phyloP scores from a whole-genome alignment of 306 rosid genomes.

The Vachellia pachyceras region DNA sequence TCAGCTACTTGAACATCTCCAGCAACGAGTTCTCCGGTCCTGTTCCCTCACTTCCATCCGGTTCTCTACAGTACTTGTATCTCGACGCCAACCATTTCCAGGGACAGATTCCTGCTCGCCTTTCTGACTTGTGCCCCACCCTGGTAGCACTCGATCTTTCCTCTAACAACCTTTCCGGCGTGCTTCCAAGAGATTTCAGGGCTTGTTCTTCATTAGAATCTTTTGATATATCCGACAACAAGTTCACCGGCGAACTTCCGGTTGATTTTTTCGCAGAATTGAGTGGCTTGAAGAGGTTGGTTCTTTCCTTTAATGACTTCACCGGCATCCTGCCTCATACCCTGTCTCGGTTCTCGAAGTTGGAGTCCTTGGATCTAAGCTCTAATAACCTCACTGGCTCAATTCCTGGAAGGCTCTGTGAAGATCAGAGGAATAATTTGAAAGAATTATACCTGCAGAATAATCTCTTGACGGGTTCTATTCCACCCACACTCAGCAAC shows the following conservation, averaged over 20 bases:
- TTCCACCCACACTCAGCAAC: slow-evolving; percentile 63
- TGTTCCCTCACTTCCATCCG: slow-evolving; percentile 49
- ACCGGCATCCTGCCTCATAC: slow-evolving; percentile 55
- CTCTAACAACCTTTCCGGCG: slow-evolving; percentile 45
- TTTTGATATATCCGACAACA: slow-evolving; percentile 52
- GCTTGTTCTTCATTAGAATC: slow-evolving; percentile 53
- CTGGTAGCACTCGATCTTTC: slow-evolving; percentile 58
- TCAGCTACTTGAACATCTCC: slow-evolving; percentile 54
- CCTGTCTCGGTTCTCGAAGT: slow-evolving; percentile 43
- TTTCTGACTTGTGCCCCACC: slow-evolving; percentile 46
- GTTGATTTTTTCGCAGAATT: slow-evolving; percentile 49
- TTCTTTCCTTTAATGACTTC: slow-evolving; percentile 51
- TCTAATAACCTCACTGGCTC: slow-evolving; percentile 58
- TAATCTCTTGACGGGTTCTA: slow-evolving; percentile 54
- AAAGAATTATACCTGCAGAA: slow-evolving; percentile 63
- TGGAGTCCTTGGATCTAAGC: slow-evolving; percentile 67
- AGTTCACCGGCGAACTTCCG: slow-evolving; percentile 59
- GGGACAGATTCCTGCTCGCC: slow-evolving; percentile 49
- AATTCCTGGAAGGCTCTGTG: slow-evolving; percentile 56
- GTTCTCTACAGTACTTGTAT: slow-evolving; percentile 43
- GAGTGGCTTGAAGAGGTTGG: slow-evolving; percentile 43
- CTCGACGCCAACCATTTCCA: slow-evolving; percentile 48
- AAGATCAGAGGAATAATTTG: slow-evolving; percentile 47
- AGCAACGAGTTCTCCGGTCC: slow-evolving; percentile 55
- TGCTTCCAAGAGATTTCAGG: slow-evolving; percentile 49